Percentiles rank a stretch among this genome's conserved stretches.
Evolutionary conservation across 805 yeast species (phyloP).

Genomic region (Kodamaea sagamina): DNA sequence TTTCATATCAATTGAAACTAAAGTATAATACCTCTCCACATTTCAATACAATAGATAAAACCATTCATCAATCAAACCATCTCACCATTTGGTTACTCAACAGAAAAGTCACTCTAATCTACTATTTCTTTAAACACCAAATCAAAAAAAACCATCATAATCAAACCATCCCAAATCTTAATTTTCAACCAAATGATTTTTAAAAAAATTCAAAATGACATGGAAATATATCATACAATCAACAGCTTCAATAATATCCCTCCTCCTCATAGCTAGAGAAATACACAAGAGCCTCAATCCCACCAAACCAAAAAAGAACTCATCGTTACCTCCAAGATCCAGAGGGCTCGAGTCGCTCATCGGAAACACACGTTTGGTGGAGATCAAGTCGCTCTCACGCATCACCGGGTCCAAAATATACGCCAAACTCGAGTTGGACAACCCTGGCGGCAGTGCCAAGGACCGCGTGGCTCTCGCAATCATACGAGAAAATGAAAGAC

Average conservation of each 20-base stretch:
- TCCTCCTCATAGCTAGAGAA: constrained; percentile 12
- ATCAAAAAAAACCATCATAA: too few relatives aligned
- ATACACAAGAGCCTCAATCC: constrained; percentile 8
- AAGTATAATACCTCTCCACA: too few relatives aligned
- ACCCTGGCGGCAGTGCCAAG: constrained; percentile 96
- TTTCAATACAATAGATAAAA: too few relatives aligned
- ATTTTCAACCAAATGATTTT: background rate
- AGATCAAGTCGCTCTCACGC: constrained; percentile 66
- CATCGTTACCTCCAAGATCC: constrained; percentile 30
- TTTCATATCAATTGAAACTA: too few relatives aligned
- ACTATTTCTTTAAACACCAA: too few relatives aligned
- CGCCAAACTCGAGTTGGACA: constrained; percentile 81
- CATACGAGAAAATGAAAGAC: constrained; percentile 63
- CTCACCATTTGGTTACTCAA: too few relatives aligned
- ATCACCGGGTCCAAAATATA: constrained; percentile 79
- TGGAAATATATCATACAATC: constrained; percentile 10
- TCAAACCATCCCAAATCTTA: background rate
- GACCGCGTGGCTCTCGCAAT: constrained; percentile 91
- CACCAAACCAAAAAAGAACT: constrained; percentile 6
- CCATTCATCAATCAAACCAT: too few relatives aligned
- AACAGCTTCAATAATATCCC: constrained; percentile 19
- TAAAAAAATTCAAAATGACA: background rate
- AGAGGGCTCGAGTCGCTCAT: constrained; percentile 76
- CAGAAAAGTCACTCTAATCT: too few relatives aligned
- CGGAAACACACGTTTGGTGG: constrained; percentile 87